These are phyloP conservation scores for Poteriospumella lacustris DNA, from an alignment of 108 stramenopile species.

Conservation along the genomic window DNA sequence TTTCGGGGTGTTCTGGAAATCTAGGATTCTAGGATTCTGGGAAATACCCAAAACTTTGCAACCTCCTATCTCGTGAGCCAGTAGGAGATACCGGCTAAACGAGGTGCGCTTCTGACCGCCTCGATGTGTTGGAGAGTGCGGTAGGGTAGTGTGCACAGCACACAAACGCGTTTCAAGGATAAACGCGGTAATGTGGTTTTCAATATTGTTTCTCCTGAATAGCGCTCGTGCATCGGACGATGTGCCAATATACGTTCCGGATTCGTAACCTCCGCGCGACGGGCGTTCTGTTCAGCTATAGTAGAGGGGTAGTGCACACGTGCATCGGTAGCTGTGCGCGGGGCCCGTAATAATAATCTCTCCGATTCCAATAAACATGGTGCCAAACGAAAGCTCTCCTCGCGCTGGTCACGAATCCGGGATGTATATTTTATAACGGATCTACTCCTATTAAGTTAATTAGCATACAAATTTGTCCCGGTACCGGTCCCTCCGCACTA, in stretches of 20 bases:
- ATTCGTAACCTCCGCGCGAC: too few relatives aligned
- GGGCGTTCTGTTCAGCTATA: too few relatives aligned
- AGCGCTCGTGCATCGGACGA: constrained; percentile 5
- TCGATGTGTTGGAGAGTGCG: constrained; percentile 1
- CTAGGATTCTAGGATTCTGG: too few relatives aligned
- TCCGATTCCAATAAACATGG: constrained; percentile 2
- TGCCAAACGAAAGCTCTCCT: constrained; percentile 6
- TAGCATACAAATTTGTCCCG: constrained; percentile 7
- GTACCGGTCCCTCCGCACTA: neutral
- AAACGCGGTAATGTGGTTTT: constrained; percentile 7
- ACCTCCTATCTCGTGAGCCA: too few relatives aligned
- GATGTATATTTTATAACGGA: constrained; percentile 9
- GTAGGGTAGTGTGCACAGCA: constrained; percentile 6
- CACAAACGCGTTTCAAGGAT: constrained; percentile 7
- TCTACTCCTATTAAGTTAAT: constrained; percentile 3
- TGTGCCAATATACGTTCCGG: neutral
- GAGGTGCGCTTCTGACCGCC: constrained; percentile 5
- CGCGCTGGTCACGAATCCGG: constrained; percentile 5
- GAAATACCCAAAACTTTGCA: too few relatives aligned
- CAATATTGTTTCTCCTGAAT: neutral
- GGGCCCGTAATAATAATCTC: too few relatives aligned
- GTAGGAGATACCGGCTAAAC: too few relatives aligned
- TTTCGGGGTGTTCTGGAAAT: too few relatives aligned
- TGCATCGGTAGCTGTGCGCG: too few relatives aligned
- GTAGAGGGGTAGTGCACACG: too few relatives aligned